Base-by-base conservation (phyloP, 495 filamentous ascomycete species). In the Daldinia decipiens region DNA sequence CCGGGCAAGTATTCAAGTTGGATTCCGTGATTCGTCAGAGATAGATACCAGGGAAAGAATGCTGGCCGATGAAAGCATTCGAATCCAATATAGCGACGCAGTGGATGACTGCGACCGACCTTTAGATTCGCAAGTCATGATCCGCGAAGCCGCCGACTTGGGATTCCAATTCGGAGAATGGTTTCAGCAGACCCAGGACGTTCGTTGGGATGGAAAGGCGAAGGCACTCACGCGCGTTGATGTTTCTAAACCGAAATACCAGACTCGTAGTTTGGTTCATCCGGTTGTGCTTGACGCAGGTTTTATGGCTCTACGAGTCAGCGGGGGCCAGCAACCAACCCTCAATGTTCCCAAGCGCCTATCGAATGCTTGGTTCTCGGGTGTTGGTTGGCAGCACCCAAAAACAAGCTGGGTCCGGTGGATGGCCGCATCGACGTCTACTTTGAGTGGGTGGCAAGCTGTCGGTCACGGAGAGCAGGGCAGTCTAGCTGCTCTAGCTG, bases 241-340 rank as follows among this genome's bases (percentile, higher is more conserved):
- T 29, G 34, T 65, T 27, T 32, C 67, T 13, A 24, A 40, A 8
- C 19, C 24, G 9, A 65, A 38, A 24, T 68, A 62, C 11, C 45
- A 62, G 39, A 66, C 69, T 21, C 19, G 54, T 7, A 69, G 72
- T 17, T 39, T 76, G 53, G 75, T 82, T 15, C 81, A 82, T 47
- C 81, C 81, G 1, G 67, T 65, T 0, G 62, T 77, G n/a, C 70
- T 83, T 4, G 81, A 82, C 62, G 66, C 68, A 6, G 65, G 62
- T 1, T 74, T 81, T 61, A 81, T 82, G 61, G 60, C 64, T 17
- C 29, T 61, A n/a, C 58, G 58, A 8, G 19, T 61, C n/a, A 61
- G 58, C 13, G 58, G 19, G 6, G 58, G 58, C 21, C 58, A 61
- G 26, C 58, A 61, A 4, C 58, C 58, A 61, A 58, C 43, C 43